These are phyloP conservation scores for Marasmius tenuissimus DNA, from an alignment of 1,284 basidiomycete species.

Conservation along the genomic window DNA sequence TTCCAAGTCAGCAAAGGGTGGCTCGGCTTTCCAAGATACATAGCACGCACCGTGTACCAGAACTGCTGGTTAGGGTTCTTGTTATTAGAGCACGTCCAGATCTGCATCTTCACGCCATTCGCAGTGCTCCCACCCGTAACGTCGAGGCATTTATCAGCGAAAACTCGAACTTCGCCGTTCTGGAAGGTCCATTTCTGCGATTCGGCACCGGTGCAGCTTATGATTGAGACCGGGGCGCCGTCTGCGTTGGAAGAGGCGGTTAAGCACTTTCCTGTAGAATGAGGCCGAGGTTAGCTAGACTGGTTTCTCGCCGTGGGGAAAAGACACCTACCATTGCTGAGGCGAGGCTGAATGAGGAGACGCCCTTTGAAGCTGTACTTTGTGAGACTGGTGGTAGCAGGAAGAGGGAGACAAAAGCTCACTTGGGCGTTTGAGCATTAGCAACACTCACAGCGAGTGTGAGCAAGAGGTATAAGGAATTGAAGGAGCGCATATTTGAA, in stretches of 20 bases:
- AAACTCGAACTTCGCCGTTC: conserved; percentile 38
- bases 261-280: conserved; percentile 41
- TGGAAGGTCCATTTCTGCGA: conserved; percentile 47
- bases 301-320: not conserved
- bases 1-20: not conserved
- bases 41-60: not conserved
- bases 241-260: conserved; percentile 46
- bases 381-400: not conserved
- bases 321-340: not conserved
- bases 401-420: not conserved
- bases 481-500: not conserved
- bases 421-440: not conserved
- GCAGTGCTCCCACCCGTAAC: conserved; percentile 36
- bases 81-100: conserved; percentile 41
- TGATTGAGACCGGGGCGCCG: conserved; percentile 44
- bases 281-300: not conserved
- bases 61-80: not conserved
- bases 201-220: conserved; percentile 39
- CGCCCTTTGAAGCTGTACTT: not conserved
- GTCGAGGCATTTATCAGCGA: conserved; percentile 48
- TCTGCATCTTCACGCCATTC: conserved; percentile 47
- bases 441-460: not conserved
- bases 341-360: not conserved
- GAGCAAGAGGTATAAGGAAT: not conserved
- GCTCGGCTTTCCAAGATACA: no score